A percentile compares a stretch with the other conserved stretches of the same genome.
phyloP scores from a whole-genome alignment of 768 basidiomycete species.

The Cantharellus cinnabarinus region DNA sequence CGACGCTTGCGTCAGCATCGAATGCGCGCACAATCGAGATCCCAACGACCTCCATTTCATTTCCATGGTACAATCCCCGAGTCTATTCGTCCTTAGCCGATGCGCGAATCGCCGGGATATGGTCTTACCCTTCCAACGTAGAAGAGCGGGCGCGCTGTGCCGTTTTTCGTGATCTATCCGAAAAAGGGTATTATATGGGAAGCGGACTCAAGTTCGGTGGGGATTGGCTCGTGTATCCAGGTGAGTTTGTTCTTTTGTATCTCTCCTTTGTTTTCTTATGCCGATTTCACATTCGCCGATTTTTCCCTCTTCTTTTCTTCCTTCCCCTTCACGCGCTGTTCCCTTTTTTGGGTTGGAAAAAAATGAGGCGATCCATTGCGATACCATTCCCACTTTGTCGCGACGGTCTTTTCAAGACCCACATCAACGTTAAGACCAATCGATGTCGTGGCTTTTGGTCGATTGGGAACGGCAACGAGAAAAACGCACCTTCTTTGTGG shows the following conservation, averaged over 20 bases:
- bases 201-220: constrained; percentile 88
- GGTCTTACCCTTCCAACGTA: constrained; percentile 49
- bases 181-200: constrained; percentile 72
- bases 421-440: constrained; percentile 48
- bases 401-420: constrained; percentile 54
- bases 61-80: neutral
- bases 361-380: constrained; percentile 70
- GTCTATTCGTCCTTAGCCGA: constrained; percentile 33
- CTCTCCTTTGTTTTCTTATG: neutral
- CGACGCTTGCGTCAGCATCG: neutral
- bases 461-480: constrained; percentile 91
- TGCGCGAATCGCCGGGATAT: constrained; percentile 49
- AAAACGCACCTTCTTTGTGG: constrained; percentile 84
- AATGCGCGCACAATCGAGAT: constrained; percentile 21
- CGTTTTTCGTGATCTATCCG: constrained; percentile 65
- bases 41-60: constrained; percentile 36
- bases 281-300: neutral
- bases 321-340: neutral
- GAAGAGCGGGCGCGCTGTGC: constrained; percentile 55
- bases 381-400: constrained; percentile 92
- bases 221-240: constrained; percentile 91
- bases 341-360: neutral
- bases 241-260: constrained; percentile 21
- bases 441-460: constrained; percentile 89
- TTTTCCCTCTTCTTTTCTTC: neutral